phyloP scores from a whole-genome alignment of 805 yeast genomes.

The Cyberlindnera mycetangii region DNA sequence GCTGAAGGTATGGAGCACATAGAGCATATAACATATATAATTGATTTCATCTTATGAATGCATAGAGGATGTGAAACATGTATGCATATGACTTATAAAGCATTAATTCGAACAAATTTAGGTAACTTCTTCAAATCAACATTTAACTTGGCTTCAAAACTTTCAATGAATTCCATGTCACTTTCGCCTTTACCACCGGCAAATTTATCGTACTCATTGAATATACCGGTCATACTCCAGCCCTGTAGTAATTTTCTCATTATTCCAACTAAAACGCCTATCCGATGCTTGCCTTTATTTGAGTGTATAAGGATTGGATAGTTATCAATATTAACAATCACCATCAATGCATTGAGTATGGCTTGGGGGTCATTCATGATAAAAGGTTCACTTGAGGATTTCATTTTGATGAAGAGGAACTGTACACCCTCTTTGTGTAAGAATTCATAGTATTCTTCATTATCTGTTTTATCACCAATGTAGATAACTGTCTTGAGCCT shows the following conservation, averaged over 20 bases:
- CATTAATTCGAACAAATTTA: conserved; percentile 47
- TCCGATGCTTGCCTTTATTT: conserved; percentile 93
- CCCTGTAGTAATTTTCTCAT: conserved; percentile 84
- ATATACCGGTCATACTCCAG: conserved; percentile 90
- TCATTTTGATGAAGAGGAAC: conserved; percentile 61
- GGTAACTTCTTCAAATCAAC: conserved; percentile 54
- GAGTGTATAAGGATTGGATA: conserved; percentile 90
- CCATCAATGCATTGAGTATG: conserved; percentile 51
- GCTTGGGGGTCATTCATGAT: conserved; percentile 55
- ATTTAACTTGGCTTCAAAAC: conserved; percentile 62
- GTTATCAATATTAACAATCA: conserved; percentile 61
- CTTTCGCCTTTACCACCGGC: conserved; percentile 93
- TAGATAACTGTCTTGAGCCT: conserved; percentile 77
- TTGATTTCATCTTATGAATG: too few species aligned
- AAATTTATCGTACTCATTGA: conserved; percentile 89
- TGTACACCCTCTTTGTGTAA: conserved; percentile 49
- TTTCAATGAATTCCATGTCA: conserved; percentile 86
- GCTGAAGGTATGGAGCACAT: too few species aligned
- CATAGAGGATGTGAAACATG: too few species aligned
- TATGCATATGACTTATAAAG: too few species aligned
- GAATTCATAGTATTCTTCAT: conserved; percentile 68
- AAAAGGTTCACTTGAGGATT: conserved; percentile 74
- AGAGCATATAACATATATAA: too few species aligned
- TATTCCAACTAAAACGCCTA: conserved; percentile 90
- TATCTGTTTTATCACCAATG: conserved; percentile 72